Evolutionary conservation across 1,284 basidiomycete genomes (phyloP).

Genomic region (Coriolopsis trogii): DNA sequence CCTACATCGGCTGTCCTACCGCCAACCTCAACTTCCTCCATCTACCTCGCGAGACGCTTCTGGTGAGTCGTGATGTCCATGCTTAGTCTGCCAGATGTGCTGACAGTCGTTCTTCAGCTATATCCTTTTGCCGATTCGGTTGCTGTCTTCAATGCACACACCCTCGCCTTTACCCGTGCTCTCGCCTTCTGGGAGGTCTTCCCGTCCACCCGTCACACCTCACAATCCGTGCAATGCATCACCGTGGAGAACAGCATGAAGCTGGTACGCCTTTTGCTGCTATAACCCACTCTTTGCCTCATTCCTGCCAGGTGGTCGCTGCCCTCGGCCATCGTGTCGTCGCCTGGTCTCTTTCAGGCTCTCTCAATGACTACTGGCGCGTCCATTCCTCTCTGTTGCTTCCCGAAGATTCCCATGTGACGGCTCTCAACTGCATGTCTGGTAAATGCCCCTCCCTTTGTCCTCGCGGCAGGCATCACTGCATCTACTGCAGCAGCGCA

Average conservation of each 20-base stretch:
- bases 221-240: constrained; percentile 57
- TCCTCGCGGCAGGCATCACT: background rate
- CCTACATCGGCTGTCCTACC: constrained; percentile 61
- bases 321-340: constrained; percentile 67
- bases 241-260: constrained; percentile 77
- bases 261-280: constrained; percentile 51
- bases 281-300: constrained; percentile 1
- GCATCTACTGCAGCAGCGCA: too few species aligned
- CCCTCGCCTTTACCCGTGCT: constrained; percentile 61
- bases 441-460: constrained; percentile 44
- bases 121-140: constrained; percentile 73
- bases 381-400: constrained; percentile 78
- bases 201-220: constrained; percentile 52
- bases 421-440: constrained; percentile 69
- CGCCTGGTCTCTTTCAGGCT: constrained; percentile 72
- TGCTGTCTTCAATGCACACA: constrained; percentile 67
- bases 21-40: constrained; percentile 57
- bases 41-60: constrained; percentile 54
- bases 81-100: background rate
- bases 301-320: constrained; percentile 61
- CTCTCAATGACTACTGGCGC: constrained; percentile 63
- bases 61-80: constrained; percentile 47
- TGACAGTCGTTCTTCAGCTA: constrained; percentile 44
- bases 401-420: constrained; percentile 54
- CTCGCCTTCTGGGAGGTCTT: constrained; percentile 80